Conservation (phyloP, 257 asterid genomes). For the Solanum boliviense region DNA sequence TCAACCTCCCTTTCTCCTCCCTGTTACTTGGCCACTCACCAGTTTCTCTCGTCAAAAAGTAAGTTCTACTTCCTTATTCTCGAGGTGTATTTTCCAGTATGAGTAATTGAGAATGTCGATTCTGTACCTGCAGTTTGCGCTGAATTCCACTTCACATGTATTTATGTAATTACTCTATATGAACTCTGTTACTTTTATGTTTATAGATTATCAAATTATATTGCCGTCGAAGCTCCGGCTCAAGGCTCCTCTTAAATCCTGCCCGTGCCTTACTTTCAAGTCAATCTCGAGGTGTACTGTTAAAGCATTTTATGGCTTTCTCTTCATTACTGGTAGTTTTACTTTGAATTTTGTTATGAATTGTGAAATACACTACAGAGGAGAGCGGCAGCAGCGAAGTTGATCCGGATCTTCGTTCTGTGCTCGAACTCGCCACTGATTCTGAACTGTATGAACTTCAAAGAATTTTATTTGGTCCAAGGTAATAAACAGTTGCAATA, state of each 20-base stretch:
- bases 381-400: constrained; percentile 14
- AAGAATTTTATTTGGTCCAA: constrained; percentile 73
- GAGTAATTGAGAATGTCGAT: neutral
- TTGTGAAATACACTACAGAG: constrained; percentile 15
- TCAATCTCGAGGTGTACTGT: constrained; percentile 18
- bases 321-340: neutral
- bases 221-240: constrained; percentile 12
- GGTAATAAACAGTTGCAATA: constrained; percentile 28
- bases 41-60: neutral
- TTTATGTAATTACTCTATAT: neutral
- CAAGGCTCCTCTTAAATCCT: constrained; percentile 24
- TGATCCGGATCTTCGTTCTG: constrained; percentile 72
- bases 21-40: neutral
- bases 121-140: neutral
- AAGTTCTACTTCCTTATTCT: neutral
- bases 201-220: neutral
- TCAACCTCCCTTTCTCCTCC: neutral
- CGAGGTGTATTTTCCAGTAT: neutral
- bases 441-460: constrained; percentile 77
- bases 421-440: constrained; percentile 80
- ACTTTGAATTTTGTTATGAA: neutral
- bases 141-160: neutral
- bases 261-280: constrained; percentile 32
- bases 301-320: neutral
- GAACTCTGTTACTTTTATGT: neutral